These are phyloP conservation scores for Viridothelium virens DNA, from an alignment of 495 filamentous ascomycete species.

Conservation along the genomic window DNA sequence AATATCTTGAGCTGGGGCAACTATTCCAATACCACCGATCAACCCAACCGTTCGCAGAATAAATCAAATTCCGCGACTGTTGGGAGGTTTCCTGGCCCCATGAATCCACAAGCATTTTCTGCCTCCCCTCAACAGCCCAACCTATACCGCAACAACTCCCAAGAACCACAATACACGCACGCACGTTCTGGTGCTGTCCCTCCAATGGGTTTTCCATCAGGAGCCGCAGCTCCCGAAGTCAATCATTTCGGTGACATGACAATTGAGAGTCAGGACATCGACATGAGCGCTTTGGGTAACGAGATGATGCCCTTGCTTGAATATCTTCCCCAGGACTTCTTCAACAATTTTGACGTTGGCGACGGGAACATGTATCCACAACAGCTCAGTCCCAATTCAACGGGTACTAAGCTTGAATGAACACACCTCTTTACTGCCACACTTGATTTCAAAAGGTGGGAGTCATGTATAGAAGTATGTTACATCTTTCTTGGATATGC, in stretches of 20 bases:
- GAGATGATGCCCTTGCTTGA: conserved; percentile 63
- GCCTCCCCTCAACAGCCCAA: background rate
- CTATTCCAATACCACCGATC: background rate
- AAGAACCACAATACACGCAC: conserved; percentile 6
- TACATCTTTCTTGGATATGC: background rate
- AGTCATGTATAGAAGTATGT: background rate
- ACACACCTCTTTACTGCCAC: background rate
- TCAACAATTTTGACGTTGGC: conserved; percentile 43
- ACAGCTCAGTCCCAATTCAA: conserved; percentile 6
- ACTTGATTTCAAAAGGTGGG: background rate
- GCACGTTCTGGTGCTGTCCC: background rate
- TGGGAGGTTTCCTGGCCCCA: background rate
- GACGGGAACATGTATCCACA: conserved; percentile 8
- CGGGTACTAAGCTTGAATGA: background rate
- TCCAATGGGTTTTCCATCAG: background rate
- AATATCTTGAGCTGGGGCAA: background rate
- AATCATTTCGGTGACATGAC: conserved; percentile 46
- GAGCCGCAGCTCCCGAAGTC: background rate
- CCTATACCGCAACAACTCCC: background rate
- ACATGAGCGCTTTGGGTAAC: conserved; percentile 48
- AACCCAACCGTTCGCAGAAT: background rate
- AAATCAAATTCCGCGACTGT: background rate
- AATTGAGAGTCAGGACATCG: conserved; percentile 64
- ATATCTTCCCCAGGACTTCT: conserved; percentile 57
- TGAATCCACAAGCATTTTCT: conserved; percentile 4